phyloP scores from a whole-genome alignment of 1,284 basidiomycete genomes.

The Naganishia cerealis region DNA sequence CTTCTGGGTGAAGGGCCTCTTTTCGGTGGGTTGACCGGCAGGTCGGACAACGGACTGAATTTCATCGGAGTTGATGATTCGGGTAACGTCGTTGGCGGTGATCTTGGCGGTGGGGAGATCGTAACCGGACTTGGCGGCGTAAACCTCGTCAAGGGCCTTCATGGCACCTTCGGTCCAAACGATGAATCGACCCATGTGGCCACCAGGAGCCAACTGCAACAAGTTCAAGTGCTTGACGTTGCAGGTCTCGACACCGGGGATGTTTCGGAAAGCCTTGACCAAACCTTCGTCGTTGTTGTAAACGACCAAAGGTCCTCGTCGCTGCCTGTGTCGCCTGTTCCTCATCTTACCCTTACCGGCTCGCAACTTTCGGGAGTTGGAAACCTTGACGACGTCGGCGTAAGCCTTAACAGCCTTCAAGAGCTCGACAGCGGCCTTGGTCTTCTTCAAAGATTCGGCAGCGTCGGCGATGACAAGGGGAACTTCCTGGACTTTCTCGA shows the following conservation, averaged over 20 bases:
- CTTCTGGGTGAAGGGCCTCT: slow-evolving; percentile 92
- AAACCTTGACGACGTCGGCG: slow-evolving; percentile 91
- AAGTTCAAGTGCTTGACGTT: slow-evolving; percentile 94
- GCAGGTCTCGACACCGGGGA: slow-evolving; percentile 97
- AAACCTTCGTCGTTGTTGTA: slow-evolving; percentile 98
- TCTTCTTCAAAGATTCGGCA: slow-evolving; percentile 88
- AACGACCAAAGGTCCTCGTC: slow-evolving; percentile 94
- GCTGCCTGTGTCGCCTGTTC: slow-evolving; percentile 94
- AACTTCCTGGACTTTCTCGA: slow-evolving; percentile 95
- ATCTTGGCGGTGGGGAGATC: slow-evolving; percentile 86
- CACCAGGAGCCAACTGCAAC: slow-evolving; percentile 98
- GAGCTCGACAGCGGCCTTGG: slow-evolving; percentile 93
- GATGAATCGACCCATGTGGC: slow-evolving; percentile 96
- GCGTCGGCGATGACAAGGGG: slow-evolving; percentile 83
- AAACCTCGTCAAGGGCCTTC: slow-evolving; percentile 87
- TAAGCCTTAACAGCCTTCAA: slow-evolving; percentile 90
- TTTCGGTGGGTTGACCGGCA: slow-evolving; percentile 61
- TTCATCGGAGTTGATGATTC: slow-evolving; percentile 96
- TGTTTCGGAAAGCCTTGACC: slow-evolving; percentile 96
- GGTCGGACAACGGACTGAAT: slow-evolving; percentile 93
- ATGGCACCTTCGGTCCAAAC: slow-evolving; percentile 99
- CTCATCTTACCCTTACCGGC: slow-evolving; percentile 97
- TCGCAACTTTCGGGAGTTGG: slow-evolving; percentile 94
- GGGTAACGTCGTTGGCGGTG: slow-evolving; percentile 92
- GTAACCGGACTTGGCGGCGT: slow-evolving; percentile 94